Conservation (phyloP, 2,329 filamentous ascomycete genomes). For the Chrysoporthe cubensis region DNA sequence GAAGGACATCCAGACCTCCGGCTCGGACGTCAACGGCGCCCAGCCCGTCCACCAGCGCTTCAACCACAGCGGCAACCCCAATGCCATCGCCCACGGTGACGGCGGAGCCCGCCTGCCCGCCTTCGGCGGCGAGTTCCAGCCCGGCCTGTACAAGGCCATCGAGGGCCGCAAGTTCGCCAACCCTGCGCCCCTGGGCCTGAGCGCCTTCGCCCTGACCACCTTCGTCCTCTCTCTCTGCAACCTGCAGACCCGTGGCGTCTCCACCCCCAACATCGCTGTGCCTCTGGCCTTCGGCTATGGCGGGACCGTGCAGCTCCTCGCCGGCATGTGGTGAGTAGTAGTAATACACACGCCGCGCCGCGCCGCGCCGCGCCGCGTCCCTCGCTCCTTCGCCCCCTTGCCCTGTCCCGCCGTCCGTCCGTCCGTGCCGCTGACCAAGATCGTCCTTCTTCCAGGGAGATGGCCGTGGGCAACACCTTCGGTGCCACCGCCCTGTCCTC, state of each 20-base stretch:
- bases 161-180: slow-evolving; percentile 77
- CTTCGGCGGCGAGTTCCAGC: slow-evolving; percentile 75
- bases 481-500: slow-evolving; percentile 81
- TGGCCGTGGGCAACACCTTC: slow-evolving; percentile 86
- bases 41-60: slow-evolving; percentile 34
- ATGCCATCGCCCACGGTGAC: slow-evolving; percentile 39
- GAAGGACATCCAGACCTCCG: slow-evolving; percentile 25
- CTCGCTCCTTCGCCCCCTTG: background rate
- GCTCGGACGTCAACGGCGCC: slow-evolving; percentile 16
- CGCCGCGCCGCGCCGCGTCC: background rate
- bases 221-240: slow-evolving; percentile 80
- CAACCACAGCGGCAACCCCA: slow-evolving; percentile 47
- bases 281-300: slow-evolving; percentile 75
- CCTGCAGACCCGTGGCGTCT: slow-evolving; percentile 64
- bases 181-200: slow-evolving; percentile 76
- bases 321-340: slow-evolving; percentile 79
- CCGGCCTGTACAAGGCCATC: slow-evolving; percentile 65
- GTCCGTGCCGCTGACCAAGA: slow-evolving; percentile 6
- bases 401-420: background rate
- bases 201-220: slow-evolving; percentile 80
- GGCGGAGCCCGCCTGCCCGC: slow-evolving; percentile 52
- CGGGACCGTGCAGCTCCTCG: slow-evolving; percentile 76
- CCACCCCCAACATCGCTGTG: slow-evolving; percentile 67
- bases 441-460: slow-evolving; percentile 62
- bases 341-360: too few relatives aligned